Conservation (phyloP, 2,329 filamentous ascomycete genomes). For the Aspergillus unguis region DNA sequence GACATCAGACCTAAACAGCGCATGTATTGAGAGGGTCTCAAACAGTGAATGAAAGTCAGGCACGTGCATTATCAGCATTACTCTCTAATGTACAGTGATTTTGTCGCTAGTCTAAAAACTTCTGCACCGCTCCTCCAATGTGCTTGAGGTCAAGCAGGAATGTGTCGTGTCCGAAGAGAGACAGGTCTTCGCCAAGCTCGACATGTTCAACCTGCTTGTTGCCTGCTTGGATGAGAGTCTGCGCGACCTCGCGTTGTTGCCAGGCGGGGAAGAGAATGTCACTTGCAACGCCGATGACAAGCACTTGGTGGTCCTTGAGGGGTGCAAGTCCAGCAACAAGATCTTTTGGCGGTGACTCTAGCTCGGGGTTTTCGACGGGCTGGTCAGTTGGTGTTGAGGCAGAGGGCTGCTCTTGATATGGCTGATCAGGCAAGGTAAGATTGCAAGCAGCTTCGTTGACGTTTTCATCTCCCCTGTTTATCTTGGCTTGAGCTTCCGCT, state of each 20-base stretch:
- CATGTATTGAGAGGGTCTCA: not conserved
- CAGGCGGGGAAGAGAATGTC: slow-evolving; percentile 97
- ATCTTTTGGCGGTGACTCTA: slow-evolving; percentile 65
- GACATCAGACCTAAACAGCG: no score
- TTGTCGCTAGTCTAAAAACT: slow-evolving; percentile 64
- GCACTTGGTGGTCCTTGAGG: slow-evolving; percentile 71
- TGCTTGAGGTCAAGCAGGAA: slow-evolving; percentile 91
- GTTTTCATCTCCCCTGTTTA: slow-evolving; percentile 47
- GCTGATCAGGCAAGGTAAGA: slow-evolving; percentile 74
- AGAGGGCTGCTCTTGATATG: slow-evolving; percentile 80
- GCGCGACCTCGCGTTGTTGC: slow-evolving; percentile 93
- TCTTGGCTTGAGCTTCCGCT: slow-evolving; percentile 55
- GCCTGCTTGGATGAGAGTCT: slow-evolving; percentile 71
- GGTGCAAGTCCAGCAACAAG: slow-evolving; percentile 70
- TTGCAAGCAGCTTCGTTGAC: slow-evolving; percentile 60
- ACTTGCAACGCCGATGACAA: slow-evolving; percentile 91
- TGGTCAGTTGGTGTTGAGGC: slow-evolving; percentile 36
- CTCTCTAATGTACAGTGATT: not conserved
- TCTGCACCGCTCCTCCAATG: slow-evolving; percentile 77
- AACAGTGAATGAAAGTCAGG: not conserved
- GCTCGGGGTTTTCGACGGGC: slow-evolving; percentile 21
- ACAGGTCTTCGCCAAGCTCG: slow-evolving; percentile 90
- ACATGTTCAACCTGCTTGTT: slow-evolving; percentile 81
- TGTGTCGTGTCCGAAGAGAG: slow-evolving; percentile 93
- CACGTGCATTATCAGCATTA: not conserved